Evolutionary conservation across 192 early-diverging fungal genomes (phyloP), one percentile per base, ranked within the genome.

Genomic region (Mortierella alpina): DNA sequence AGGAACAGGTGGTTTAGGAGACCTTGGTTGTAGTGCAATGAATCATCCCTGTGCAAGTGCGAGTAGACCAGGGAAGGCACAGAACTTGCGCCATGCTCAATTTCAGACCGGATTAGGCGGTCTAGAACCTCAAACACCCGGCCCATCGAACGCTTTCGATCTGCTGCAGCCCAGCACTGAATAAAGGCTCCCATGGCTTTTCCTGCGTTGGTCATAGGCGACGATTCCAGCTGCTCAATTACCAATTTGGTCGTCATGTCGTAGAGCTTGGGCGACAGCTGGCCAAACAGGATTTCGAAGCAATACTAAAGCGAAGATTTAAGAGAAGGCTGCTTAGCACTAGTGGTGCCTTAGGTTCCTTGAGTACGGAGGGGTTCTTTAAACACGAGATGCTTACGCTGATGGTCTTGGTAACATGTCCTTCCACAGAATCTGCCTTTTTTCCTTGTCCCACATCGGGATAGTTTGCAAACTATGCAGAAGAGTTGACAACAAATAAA

Each of bases 21-120:
- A 18, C 73, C 83, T 59, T 96, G 95, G 67, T 91, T 89, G 90
- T 94, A 96, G 73, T 96, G 95, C 39, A 95, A 73, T 0, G 93
- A 82, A 71, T 93, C 92, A 6, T 89, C 88, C 73, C 75, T 84
- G 46, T 73, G 73, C 45, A 71, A 73, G 11, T 82, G 84, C 4
- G 84, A 89, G 49, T 82, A 69, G 14, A 84, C 70, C 49, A 84
- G 70, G 0, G 88, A 84, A 14, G 87, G 85, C 6, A 76, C 75
- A 0, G 90, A 85, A 4, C 84, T 77, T 41, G 94, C 94, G 15
- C 90, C 92, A 31, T 90, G 84, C 45, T 88, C 82, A 42, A 96
- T 63, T 65, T 96, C 94, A 10, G 66, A 76, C 23, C 83, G 57
- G 49, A 96, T 95, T 14, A 86, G 72, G 11, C 72, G 56, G 40